These are phyloP conservation scores for Plantago elongata DNA, from an alignment of 257 asterid genomes.

Conservation along the genomic window DNA sequence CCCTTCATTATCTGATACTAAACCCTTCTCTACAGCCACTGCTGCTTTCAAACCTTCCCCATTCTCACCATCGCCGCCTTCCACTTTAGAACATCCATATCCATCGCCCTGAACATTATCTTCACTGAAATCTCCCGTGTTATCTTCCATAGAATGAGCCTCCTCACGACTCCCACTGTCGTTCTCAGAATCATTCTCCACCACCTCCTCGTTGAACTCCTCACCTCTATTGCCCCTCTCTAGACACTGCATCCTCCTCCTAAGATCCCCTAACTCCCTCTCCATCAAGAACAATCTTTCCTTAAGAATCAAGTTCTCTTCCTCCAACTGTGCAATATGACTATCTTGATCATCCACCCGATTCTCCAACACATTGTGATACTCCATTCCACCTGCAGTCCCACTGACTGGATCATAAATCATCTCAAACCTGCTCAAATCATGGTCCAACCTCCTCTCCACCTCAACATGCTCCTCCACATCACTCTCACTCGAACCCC, in stretches of 20 bases:
- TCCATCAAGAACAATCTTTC: slow-evolving; percentile 79
- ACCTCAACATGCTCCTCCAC: slow-evolving; percentile 83
- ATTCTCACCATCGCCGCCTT: slow-evolving; percentile 13
- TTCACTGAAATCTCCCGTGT: slow-evolving; percentile 40
- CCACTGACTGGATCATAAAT: slow-evolving; percentile 44
- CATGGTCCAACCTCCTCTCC: slow-evolving; percentile 80
- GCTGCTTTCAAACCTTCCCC: slow-evolving; percentile 14
- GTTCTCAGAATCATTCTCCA: slow-evolving; percentile 61
- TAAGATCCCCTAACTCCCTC: slow-evolving; percentile 61
- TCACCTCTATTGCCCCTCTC: slow-evolving; percentile 40
- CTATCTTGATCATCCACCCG: slow-evolving; percentile 79
- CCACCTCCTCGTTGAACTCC: slow-evolving; percentile 48
- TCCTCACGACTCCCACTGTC: slow-evolving; percentile 56
- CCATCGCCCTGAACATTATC: slow-evolving; percentile 26
- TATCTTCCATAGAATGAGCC: slow-evolving; percentile 44
- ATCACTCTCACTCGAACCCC: slow-evolving; percentile 78
- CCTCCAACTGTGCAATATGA: slow-evolving; percentile 75
- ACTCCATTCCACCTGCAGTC: slow-evolving; percentile 37
- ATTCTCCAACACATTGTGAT: slow-evolving; percentile 58
- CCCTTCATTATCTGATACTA: slow-evolving; percentile 11
- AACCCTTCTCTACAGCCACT: slow-evolving; percentile 8
- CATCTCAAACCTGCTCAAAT: slow-evolving; percentile 80
- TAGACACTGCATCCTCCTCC: slow-evolving; percentile 62
- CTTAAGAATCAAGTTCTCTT: slow-evolving; percentile 69
- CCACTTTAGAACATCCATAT: slow-evolving; percentile 21